phyloP scores from a whole-genome alignment of 768 basidiomycete species.

The Xanthoconium purpureum region DNA sequence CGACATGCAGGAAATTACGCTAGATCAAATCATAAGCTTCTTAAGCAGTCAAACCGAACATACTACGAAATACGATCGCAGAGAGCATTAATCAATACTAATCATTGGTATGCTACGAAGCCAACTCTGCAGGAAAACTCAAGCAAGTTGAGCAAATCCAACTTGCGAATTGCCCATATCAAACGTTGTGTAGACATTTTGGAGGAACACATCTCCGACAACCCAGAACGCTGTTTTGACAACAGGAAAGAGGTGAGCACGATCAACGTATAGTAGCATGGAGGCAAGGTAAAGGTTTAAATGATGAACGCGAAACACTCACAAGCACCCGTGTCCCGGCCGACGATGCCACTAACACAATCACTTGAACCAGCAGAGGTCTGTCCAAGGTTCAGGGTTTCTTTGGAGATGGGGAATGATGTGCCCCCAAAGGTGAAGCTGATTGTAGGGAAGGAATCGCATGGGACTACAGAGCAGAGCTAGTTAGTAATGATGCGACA shows the following conservation, averaged over 20 bases:
- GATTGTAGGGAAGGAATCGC: slow-evolving; percentile 27
- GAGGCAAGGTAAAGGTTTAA: too few relatives aligned
- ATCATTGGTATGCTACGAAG: too few relatives aligned
- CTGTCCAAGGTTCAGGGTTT: slow-evolving; percentile 38
- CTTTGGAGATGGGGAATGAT: slow-evolving; percentile 30
- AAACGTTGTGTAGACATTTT: not conserved
- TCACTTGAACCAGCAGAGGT: slow-evolving; percentile 17
- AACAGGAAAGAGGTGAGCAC: not conserved
- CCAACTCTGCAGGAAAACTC: too few relatives aligned
- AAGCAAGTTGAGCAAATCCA: not conserved
- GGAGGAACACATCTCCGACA: not conserved
- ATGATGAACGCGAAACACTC: not conserved
- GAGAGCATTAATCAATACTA: too few relatives aligned
- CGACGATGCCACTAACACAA: slow-evolving; percentile 33
- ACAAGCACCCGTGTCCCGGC: slow-evolving; percentile 1
- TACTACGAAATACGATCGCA: too few relatives aligned
- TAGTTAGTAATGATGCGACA: too few relatives aligned
- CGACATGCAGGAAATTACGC: too few relatives aligned
- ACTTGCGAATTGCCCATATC: not conserved
- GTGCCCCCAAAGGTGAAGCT: slow-evolving; percentile 38
- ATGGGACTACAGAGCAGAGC: slow-evolving; percentile 23
- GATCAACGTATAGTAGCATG: too few relatives aligned
- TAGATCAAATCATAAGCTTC: too few relatives aligned
- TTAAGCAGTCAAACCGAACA: too few relatives aligned
- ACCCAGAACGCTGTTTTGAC: slow-evolving; percentile 13